Percentiles rank a stretch among this genome's conserved stretches.
These are phyloP conservation scores for Brassica balearica DNA, from an alignment of 441 rosid species.

Conservation along the genomic window DNA sequence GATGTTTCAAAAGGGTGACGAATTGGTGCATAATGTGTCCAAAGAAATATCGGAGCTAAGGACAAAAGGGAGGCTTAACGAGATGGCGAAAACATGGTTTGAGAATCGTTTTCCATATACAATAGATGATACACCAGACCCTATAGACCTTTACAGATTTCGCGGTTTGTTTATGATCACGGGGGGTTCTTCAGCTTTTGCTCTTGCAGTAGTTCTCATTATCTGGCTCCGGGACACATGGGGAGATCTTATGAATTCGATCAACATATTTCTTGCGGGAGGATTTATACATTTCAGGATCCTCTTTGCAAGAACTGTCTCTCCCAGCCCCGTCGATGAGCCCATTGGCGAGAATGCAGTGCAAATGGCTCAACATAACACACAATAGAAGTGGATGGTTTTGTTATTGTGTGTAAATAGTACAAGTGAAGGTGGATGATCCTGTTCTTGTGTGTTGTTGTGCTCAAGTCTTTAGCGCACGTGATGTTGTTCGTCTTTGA, in stretches of 20 bases:
- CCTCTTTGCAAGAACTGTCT: not conserved
- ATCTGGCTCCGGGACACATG: conserved; percentile 11
- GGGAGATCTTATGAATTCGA: not conserved
- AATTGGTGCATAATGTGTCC: conserved; percentile 39
- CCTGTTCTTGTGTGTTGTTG: not conserved
- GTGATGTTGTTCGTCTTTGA: not conserved
- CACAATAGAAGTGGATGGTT: not conserved
- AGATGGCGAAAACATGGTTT: not conserved
- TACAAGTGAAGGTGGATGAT: not conserved
- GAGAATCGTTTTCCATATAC: not conserved
- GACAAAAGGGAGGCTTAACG: conserved; percentile 30
- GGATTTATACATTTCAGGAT: not conserved
- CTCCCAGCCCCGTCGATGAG: not conserved
- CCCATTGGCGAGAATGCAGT: not conserved
- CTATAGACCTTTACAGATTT: not conserved
- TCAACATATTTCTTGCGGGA: not conserved
- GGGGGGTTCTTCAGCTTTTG: not conserved
- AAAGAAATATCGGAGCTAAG: conserved; percentile 41
- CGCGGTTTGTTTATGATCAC: conserved; percentile 1
- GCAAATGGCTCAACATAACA: not conserved
- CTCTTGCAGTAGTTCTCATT: not conserved
- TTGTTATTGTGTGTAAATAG: not conserved
- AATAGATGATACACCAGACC: conserved; percentile 1
- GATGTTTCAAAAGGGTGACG: conserved; percentile 46
- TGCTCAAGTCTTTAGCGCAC: not conserved